Base-by-base conservation (phyloP, 345 rosid species). In the Corchorus olitorius region DNA sequence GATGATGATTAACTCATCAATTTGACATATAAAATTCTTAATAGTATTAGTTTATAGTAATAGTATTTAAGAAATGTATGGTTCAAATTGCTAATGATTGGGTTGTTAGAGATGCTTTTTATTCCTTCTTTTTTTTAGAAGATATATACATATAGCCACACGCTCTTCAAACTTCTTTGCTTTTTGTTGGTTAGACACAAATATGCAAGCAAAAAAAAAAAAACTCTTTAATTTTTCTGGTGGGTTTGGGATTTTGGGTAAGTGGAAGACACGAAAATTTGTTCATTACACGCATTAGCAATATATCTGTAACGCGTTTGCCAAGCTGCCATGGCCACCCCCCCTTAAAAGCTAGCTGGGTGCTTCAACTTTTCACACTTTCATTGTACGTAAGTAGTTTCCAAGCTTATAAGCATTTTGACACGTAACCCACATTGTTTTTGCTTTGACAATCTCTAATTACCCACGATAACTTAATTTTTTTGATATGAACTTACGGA, bases 191-290 rank as follows among this genome's bases (percentile, higher is more conserved):
- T 56, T 72, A 72, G 72, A 43, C 73, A 72, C 22, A 52, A 56
- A 56, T 1, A 3, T 17, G 17, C 27, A 0, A 0, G 1, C 27
- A 27, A 27, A 27, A 27, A 27, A 27, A 27, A 27, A 27, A 27
- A 27, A 27, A 1, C 33, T 33, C 19, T 58, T 58, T 7, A 4
- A 16, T 4, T 22, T n/a, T 37, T 58, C 3, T 9, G 45, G 5
- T n/a, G 65, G 15, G 1, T 10, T 6, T 1, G 22, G 69, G 69
- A 0, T 34, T 12, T 70, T 54, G 60, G 10, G 52, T 74, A n/a
- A 84, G 83, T 86, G 89, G 87, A 80, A 70, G 72, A 76, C 86
- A 74, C 79, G 89, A 84, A 76, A 17, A 20, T 16, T 63, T 68
- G 53, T n/a, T 68, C 10, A 54, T 35, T 65, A 49, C n/a, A 63